Conservation (phyloP, 192 early-diverging fungal species). For the Dissophora globulifera region DNA sequence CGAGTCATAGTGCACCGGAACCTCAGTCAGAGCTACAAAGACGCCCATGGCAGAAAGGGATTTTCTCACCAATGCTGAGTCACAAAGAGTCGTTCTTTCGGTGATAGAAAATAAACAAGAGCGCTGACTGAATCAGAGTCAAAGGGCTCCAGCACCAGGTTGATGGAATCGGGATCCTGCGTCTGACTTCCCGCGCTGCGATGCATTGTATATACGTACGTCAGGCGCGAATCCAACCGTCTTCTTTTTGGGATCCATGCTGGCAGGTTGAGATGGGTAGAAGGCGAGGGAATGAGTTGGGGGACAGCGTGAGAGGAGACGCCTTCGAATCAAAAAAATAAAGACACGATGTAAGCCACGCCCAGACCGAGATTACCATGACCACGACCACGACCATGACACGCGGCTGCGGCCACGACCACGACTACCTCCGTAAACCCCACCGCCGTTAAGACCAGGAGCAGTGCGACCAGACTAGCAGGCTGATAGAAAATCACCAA, state of each 20-base stretch:
- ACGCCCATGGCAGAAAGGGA: background rate
- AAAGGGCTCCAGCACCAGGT: background rate
- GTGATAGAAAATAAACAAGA: conserved; percentile 10
- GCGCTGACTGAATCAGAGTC: conserved; percentile 16
- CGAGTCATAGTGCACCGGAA: conserved; percentile 6
- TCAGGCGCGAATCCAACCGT: conserved; percentile 51
- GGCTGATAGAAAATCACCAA: too few species aligned
- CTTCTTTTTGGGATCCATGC: conserved; percentile 55
- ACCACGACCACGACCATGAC: too few species aligned
- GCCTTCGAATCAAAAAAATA: too few species aligned
- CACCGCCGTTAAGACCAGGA: too few species aligned
- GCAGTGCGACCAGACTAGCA: too few species aligned
- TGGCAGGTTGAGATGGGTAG: background rate
- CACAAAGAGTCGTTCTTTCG: conserved; percentile 12
- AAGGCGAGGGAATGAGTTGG: background rate
- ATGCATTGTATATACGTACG: conserved; percentile 17
- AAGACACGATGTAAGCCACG: too few species aligned
- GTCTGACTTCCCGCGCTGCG: background rate
- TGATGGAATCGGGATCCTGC: conserved; percentile 1
- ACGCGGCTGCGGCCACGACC: too few species aligned
- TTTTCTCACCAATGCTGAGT: conserved; percentile 25
- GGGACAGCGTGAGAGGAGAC: background rate
- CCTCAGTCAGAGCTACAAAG: background rate
- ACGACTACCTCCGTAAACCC: too few species aligned
- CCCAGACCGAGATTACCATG: too few species aligned